These are phyloP conservation scores for Lepidium sativum DNA, from an alignment of 345 rosid genomes.

Conservation along the genomic window DNA sequence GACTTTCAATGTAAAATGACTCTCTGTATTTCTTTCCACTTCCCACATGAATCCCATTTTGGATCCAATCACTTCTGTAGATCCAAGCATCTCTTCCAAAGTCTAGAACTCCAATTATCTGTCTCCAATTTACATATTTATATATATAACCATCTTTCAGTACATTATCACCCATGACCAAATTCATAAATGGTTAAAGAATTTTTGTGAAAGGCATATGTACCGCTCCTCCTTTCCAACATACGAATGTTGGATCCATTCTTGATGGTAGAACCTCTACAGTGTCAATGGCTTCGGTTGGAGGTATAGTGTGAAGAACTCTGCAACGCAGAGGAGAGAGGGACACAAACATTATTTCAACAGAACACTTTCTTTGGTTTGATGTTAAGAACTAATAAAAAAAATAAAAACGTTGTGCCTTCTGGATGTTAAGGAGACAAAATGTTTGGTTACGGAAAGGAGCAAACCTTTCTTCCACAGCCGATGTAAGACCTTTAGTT, in stretches of 20 bases:
- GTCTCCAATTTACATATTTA: not conserved
- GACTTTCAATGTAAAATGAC: slow-evolving; percentile 76
- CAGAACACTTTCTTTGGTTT: not conserved
- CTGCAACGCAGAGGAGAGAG: slow-evolving; percentile 34
- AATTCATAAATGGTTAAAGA: not conserved
- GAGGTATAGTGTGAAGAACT: slow-evolving; percentile 76
- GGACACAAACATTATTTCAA: not conserved
- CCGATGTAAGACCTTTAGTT: slow-evolving; percentile 62
- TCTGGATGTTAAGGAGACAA: not conserved
- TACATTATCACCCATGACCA: not conserved
- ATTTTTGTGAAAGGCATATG: not conserved
- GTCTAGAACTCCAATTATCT: slow-evolving; percentile 81
- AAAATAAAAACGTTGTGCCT: not conserved
- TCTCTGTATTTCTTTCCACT: slow-evolving; percentile 84
- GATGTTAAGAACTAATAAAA: not conserved
- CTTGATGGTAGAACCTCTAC: slow-evolving; percentile 72
- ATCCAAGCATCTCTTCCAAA: slow-evolving; percentile 91
- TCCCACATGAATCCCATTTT: slow-evolving; percentile 64
- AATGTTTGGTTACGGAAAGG: not conserved
- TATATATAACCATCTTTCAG: not conserved
- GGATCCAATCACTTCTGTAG: slow-evolving; percentile 76
- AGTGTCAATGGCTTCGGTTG: slow-evolving; percentile 59
- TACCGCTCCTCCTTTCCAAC: slow-evolving; percentile 97
- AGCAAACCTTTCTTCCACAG: slow-evolving; percentile 77
- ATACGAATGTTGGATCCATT: slow-evolving; percentile 49